Percentiles rank a stretch among this genome's conserved stretches.
These are phyloP conservation scores for Colletotrichum godetiae DNA, from an alignment of 2,329 filamentous ascomycete species.

Conservation along the genomic window DNA sequence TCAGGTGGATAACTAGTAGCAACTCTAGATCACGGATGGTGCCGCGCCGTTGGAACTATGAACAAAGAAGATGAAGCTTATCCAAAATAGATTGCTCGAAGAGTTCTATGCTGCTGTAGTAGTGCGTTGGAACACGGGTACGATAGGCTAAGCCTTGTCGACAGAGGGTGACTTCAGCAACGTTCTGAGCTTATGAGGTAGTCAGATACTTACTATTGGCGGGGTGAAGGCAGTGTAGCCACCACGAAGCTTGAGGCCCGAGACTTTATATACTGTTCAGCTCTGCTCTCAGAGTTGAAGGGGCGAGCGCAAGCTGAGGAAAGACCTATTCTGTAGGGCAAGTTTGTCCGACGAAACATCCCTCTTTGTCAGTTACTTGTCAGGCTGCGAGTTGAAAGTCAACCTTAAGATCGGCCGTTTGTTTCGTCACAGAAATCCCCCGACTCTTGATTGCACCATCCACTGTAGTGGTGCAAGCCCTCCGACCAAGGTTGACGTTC, in stretches of 20 bases:
- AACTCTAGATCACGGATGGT: neutral
- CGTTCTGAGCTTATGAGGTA: neutral
- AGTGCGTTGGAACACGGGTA: neutral
- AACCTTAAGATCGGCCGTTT: neutral
- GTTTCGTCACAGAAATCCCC: slow-evolving; percentile 1
- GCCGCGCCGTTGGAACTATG: neutral
- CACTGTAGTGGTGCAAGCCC: neutral
- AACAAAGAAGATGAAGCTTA: neutral
- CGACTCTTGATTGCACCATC: too few relatives aligned
- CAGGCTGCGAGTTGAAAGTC: slow-evolving; percentile 8
- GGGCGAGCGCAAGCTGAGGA: neutral
- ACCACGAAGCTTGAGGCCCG: neutral
- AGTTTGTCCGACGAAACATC: too few relatives aligned
- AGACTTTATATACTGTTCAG: neutral
- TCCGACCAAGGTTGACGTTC: neutral
- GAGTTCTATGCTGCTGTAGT: neutral
- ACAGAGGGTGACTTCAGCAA: neutral
- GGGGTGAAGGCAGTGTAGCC: too few relatives aligned
- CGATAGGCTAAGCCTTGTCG: neutral
- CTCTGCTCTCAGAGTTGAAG: neutral
- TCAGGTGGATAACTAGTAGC: neutral
- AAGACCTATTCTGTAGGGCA: neutral
- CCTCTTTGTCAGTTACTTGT: slow-evolving; percentile 16
- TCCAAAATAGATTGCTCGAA: neutral
- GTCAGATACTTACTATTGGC: too few relatives aligned